Conservation (phyloP, 148 eudicot genomes). For the Amaranthus hypochondriacus region DNA sequence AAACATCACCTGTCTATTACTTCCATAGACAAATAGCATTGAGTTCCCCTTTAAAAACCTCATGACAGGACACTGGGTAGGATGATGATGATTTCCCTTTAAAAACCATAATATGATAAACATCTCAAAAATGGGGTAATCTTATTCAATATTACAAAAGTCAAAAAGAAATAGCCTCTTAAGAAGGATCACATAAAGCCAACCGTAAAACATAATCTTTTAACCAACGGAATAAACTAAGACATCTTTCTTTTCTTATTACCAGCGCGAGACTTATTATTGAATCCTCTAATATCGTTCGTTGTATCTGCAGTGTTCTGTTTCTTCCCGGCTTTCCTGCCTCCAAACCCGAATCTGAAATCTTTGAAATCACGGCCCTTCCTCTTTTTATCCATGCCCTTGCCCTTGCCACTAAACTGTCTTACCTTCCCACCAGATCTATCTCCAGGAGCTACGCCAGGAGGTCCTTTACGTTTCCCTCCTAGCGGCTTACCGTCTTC, state of each 20-base stretch:
- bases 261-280: conserved; percentile 24
- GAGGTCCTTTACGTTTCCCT: conserved; percentile 51
- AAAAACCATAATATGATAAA: background rate
- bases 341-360: conserved; percentile 77
- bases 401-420: conserved; percentile 38
- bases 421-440: conserved; percentile 75
- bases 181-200: background rate
- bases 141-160: background rate
- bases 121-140: background rate
- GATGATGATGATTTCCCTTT: too few relatives aligned
- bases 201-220: background rate
- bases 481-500: conserved; percentile 53
- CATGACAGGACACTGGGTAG: too few relatives aligned
- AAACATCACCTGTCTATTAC: too few relatives aligned
- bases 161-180: background rate
- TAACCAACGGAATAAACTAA: conserved; percentile 6
- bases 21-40: too few relatives aligned
- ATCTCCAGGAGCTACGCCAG: conserved; percentile 67
- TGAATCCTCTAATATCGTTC: conserved; percentile 53
- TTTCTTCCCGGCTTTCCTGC: conserved; percentile 79
- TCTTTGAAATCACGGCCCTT: conserved; percentile 53
- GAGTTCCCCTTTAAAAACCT: too few relatives aligned
- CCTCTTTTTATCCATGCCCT: conserved; percentile 44
- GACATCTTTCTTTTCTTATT: conserved; percentile 56
- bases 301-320: conserved; percentile 82